These are phyloP conservation scores for Ailanthus altissimus DNA, from an alignment of 345 rosid species.

Conservation along the genomic window DNA sequence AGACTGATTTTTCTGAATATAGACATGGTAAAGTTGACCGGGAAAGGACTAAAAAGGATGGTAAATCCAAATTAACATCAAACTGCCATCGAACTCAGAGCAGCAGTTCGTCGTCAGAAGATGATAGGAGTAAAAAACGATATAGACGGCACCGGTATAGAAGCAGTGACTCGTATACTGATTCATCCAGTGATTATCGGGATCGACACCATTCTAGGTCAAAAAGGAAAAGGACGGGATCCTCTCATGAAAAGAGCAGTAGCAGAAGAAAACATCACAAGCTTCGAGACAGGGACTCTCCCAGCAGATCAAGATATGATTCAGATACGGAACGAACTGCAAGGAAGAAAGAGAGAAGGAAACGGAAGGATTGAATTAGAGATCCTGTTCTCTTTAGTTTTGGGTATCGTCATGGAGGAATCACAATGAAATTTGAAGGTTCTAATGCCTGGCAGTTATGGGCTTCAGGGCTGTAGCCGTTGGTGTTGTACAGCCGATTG, in stretches of 20 bases:
- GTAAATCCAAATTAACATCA: conserved; percentile 37
- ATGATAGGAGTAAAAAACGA: conserved; percentile 54
- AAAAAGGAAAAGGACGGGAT: conserved; percentile 50
- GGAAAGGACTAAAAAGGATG: conserved; percentile 29
- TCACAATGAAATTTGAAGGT: background rate
- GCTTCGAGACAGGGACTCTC: conserved; percentile 46
- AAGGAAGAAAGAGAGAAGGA: conserved; percentile 50
- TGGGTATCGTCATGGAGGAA: background rate
- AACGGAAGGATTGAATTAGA: conserved; percentile 37
- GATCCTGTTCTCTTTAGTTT: background rate
- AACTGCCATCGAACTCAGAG: conserved; percentile 22
- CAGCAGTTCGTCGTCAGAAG: conserved; percentile 55
- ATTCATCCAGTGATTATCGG: conserved; percentile 49
- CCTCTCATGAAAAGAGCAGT: conserved; percentile 59
- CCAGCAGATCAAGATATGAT: conserved; percentile 42
- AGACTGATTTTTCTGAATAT: conserved; percentile 25
- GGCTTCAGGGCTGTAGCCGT: background rate
- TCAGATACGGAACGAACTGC: conserved; percentile 36
- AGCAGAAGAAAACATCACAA: conserved; percentile 57
- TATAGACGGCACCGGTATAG: conserved; percentile 41
- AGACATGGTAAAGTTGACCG: conserved; percentile 19
- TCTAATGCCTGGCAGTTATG: background rate
- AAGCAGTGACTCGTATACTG: conserved; percentile 57
- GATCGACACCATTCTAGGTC: conserved; percentile 55
- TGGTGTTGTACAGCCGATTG: background rate